Percentiles rank a stretch among this genome's conserved stretches.
phyloP scores from a whole-genome alignment of 345 rosid species.

The Firmiana major region DNA sequence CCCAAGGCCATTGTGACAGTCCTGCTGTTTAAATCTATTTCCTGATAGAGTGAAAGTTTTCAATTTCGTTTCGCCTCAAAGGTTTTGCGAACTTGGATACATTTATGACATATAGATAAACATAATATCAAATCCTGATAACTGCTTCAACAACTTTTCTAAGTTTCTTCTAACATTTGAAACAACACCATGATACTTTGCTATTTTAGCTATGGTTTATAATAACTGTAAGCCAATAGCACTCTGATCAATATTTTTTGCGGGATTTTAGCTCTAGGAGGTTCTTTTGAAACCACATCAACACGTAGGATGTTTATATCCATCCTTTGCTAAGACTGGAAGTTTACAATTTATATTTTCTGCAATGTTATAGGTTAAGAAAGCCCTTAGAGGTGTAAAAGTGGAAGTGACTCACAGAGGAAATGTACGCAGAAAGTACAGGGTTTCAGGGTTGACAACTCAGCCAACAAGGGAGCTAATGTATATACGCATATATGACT shows the following conservation, averaged over 20 bases:
- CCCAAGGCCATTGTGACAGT: not conserved
- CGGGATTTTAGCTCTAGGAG: too few relatives aligned
- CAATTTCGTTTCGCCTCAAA: not conserved
- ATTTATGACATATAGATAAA: too few relatives aligned
- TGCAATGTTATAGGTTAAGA: constrained; percentile 33
- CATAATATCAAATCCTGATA: too few relatives aligned
- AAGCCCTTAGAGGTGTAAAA: constrained; percentile 42
- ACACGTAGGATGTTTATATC: not conserved
- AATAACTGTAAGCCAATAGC: too few relatives aligned
- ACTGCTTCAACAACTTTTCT: too few relatives aligned
- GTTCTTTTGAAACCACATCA: not conserved
- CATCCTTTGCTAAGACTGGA: not conserved
- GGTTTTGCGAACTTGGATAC: not conserved
- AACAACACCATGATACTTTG: too few relatives aligned
- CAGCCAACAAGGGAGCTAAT: constrained; percentile 39
- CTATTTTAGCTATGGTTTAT: too few relatives aligned
- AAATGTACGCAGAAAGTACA: constrained; percentile 38
- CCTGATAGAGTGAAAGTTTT: not conserved
- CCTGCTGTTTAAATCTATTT: not conserved
- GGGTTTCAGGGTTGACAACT: constrained; percentile 36
- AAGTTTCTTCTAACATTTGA: too few relatives aligned
- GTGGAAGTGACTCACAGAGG: constrained; percentile 45
- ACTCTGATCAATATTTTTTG: too few relatives aligned
- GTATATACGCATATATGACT: too few relatives aligned
- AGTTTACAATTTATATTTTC: not conserved